Conservation (phyloP, 2,329 filamentous ascomycete genomes). For the Pseudopyrenochaeta lycopersici region DNA sequence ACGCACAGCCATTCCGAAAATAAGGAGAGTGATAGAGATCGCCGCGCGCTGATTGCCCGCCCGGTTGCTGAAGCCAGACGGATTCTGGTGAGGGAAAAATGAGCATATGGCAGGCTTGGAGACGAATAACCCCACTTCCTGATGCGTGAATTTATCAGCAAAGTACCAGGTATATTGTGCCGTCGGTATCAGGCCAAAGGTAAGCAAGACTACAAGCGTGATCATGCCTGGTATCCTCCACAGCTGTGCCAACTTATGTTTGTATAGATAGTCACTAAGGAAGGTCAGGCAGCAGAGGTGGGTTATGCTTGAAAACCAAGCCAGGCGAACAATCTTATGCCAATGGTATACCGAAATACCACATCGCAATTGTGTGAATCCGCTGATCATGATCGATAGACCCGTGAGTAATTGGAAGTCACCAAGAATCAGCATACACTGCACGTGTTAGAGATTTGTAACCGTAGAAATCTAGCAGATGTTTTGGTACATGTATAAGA, state of each 20-base stretch:
- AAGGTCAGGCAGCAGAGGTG: constrained; percentile 19
- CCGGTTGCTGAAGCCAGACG: constrained; percentile 1
- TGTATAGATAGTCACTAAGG: constrained; percentile 11
- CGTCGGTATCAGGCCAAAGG: constrained; percentile 12
- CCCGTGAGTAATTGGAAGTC: constrained; percentile 24
- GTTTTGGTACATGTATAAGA: neutral
- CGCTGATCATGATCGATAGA: constrained; percentile 22
- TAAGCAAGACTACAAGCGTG: constrained; percentile 9
- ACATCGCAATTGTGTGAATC: constrained; percentile 17
- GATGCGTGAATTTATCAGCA: neutral
- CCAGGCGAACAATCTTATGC: constrained; percentile 18
- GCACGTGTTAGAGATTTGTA: neutral
- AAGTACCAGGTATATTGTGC: constrained; percentile 11
- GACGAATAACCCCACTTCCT: constrained; percentile 1
- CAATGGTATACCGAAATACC: constrained; percentile 26
- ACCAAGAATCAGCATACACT: constrained; percentile 22
- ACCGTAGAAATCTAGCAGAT: neutral
- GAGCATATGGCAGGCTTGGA: constrained; percentile 3
- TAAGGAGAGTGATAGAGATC: constrained; percentile 5
- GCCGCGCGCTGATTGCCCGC: constrained; percentile 9
- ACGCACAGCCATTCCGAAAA: constrained; percentile 7
- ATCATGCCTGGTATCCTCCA: constrained; percentile 18
- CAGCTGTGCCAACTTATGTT: constrained; percentile 3
- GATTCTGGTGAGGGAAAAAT: neutral
- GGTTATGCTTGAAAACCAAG: constrained; percentile 21